Percentiles rank a stretch among this genome's conserved stretches.
Evolutionary conservation across 306 rosid species (phyloP).

Genomic region (Casuarina equisetifolia): DNA sequence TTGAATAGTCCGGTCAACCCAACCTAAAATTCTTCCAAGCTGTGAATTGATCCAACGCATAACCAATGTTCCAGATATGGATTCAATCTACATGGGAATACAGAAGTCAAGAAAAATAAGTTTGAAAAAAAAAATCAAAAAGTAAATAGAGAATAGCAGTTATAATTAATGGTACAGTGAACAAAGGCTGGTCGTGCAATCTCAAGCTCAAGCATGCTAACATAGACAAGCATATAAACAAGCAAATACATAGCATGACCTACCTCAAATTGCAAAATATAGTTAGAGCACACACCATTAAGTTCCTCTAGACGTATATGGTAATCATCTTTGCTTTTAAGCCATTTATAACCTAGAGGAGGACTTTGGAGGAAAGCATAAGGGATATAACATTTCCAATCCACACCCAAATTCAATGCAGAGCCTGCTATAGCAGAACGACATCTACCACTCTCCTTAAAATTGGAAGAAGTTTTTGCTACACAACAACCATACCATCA

Average conservation of each 20-base stretch:
- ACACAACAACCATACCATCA: not conserved
- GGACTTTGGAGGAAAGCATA: not conserved
- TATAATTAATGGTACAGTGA: conserved; percentile 2
- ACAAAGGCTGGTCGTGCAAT: conserved; percentile 2
- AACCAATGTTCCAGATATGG: conserved; percentile 93
- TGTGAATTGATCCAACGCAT: conserved; percentile 97
- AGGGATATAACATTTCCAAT: not conserved
- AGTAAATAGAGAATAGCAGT: conserved; percentile 1
- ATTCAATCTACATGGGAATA: conserved; percentile 63
- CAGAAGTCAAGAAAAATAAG: conserved; percentile 13
- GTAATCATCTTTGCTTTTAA: not conserved
- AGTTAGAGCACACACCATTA: not conserved
- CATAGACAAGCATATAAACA: conserved; percentile 12
- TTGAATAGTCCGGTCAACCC: conserved; percentile 90
- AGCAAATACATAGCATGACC: conserved; percentile 20
- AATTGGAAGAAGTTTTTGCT: not conserved
- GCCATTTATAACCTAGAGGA: not conserved
- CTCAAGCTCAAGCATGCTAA: conserved; percentile 22
- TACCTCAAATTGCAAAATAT: conserved; percentile 1
- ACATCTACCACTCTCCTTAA: not conserved
- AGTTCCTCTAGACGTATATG: not conserved
- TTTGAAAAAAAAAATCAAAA: conserved; percentile 11
- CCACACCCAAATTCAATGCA: not conserved
- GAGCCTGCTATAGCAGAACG: not conserved
- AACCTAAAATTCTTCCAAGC: conserved; percentile 86